Evolutionary conservation across 768 basidiomycete species (phyloP).

Genomic region (Lactifluus subvellereus): DNA sequence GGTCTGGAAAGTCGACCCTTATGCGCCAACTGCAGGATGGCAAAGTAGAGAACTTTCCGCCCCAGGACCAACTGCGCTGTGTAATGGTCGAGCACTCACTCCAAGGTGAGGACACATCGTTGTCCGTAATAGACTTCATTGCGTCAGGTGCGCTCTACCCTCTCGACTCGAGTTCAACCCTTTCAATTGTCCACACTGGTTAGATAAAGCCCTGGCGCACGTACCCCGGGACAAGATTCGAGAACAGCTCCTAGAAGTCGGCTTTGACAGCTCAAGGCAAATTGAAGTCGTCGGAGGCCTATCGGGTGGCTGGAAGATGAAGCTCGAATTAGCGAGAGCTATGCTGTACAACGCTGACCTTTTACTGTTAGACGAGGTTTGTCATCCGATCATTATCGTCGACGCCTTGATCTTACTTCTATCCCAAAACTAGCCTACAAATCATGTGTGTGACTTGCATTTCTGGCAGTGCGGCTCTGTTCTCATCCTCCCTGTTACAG

Average conservation of each 20-base stretch:
- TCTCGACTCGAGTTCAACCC: not conserved
- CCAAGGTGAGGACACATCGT: conserved; percentile 85
- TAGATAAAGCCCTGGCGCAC: conserved; percentile 63
- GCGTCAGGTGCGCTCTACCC: conserved; percentile 54
- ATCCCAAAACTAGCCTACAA: conserved; percentile 85
- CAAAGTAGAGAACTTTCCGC: conserved; percentile 95
- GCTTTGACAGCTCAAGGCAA: conserved; percentile 85
- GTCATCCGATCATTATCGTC: conserved; percentile 6
- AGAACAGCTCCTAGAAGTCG: conserved; percentile 78
- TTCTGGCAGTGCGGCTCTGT: conserved; percentile 21
- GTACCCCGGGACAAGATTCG: conserved; percentile 68
- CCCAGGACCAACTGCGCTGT: conserved; percentile 77
- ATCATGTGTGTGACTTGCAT: conserved; percentile 59
- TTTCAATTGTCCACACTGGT: not conserved
- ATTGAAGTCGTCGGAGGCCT: conserved; percentile 79
- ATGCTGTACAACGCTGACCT: conserved; percentile 95
- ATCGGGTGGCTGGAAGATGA: conserved; percentile 99
- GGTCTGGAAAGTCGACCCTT: conserved; percentile 92
- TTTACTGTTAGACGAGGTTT: conserved; percentile 77
- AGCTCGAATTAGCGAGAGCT: conserved; percentile 89
- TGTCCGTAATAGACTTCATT: conserved; percentile 85
- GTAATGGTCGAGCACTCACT: conserved; percentile 98
- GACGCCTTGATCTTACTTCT: conserved; percentile 26
- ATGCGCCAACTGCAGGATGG: conserved; percentile 93
- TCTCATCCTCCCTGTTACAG: conserved; percentile 34